These are phyloP conservation scores for Penicillium aurantiogriseum DNA, from an alignment of 2,329 filamentous ascomycete species.

Conservation along the genomic window DNA sequence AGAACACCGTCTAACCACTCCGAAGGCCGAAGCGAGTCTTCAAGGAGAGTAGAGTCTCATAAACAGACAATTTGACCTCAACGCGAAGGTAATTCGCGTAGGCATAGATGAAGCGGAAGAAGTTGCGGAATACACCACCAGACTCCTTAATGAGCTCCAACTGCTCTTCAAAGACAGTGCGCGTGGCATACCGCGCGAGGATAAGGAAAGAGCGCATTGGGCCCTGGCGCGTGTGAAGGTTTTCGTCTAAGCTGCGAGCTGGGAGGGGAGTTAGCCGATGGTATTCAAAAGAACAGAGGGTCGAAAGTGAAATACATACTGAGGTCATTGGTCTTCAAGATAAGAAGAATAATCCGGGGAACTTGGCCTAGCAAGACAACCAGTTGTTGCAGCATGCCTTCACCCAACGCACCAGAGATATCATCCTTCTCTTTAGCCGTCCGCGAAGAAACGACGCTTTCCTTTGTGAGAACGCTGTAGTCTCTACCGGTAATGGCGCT, in stretches of 20 bases:
- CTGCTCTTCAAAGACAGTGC: constrained; percentile 62
- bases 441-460: constrained; percentile 57
- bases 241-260: constrained; percentile 87
- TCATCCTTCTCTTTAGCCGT: constrained; percentile 76
- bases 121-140: constrained; percentile 54
- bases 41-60: constrained; percentile 56
- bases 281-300: not conserved
- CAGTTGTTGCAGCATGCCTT: constrained; percentile 83
- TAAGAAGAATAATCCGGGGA: constrained; percentile 86
- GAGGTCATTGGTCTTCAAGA: constrained; percentile 96
- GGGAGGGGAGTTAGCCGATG: constrained; percentile 9
- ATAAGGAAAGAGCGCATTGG: constrained; percentile 64
- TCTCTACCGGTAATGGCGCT: constrained; percentile 95
- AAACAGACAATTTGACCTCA: constrained; percentile 58
- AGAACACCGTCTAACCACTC: constrained; percentile 1
- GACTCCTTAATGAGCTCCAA: constrained; percentile 50
- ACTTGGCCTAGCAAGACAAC: constrained; percentile 86
- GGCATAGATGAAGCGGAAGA: constrained; percentile 52
- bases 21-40: constrained; percentile 51
- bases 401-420: constrained; percentile 80
- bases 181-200: constrained; percentile 62
- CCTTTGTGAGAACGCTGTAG: constrained; percentile 68
- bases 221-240: constrained; percentile 57
- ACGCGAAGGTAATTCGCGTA: constrained; percentile 56
- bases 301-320: constrained; percentile 49